Conservation (phyloP, 2,329 filamentous ascomycete genomes). For the Trichoderma koningii region DNA sequence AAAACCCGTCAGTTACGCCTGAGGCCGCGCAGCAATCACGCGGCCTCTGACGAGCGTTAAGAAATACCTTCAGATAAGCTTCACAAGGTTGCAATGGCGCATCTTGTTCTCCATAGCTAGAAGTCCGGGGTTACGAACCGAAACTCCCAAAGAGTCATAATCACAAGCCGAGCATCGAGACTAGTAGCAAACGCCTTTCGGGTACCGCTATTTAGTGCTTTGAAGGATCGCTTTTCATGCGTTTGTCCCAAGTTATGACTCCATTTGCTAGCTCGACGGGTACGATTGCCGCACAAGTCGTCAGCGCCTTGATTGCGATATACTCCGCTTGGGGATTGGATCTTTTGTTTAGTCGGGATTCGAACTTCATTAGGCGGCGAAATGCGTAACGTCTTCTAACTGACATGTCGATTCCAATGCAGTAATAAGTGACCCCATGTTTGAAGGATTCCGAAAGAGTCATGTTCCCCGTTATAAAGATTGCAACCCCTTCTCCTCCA, state of each 20-base stretch:
- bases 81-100: background rate
- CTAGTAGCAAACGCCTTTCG: background rate
- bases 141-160: background rate
- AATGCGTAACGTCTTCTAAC: background rate
- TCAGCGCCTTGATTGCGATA: conserved; percentile 16
- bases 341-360: conserved; percentile 5
- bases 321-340: conserved; percentile 4
- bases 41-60: conserved; percentile 15
- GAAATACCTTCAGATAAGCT: conserved; percentile 15
- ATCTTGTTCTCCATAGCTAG: conserved; percentile 9
- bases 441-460: no score
- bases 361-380: conserved; percentile 3
- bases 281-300: conserved; percentile 17
- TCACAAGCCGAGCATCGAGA: background rate
- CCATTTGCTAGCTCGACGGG: background rate
- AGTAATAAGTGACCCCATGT: background rate
- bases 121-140: background rate
- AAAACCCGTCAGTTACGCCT: conserved; percentile 2
- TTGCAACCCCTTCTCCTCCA: background rate
- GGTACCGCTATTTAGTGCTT: conserved; percentile 1
- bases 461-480: no score
- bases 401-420: background rate
- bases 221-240: background rate
- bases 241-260: background rate
- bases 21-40: conserved; percentile 22